Percentiles rank a stretch among this genome's conserved stretches.
These are phyloP conservation scores for Cinnamomum chago DNA, from an alignment of 164 flowering plant genomes.

Conservation along the genomic window DNA sequence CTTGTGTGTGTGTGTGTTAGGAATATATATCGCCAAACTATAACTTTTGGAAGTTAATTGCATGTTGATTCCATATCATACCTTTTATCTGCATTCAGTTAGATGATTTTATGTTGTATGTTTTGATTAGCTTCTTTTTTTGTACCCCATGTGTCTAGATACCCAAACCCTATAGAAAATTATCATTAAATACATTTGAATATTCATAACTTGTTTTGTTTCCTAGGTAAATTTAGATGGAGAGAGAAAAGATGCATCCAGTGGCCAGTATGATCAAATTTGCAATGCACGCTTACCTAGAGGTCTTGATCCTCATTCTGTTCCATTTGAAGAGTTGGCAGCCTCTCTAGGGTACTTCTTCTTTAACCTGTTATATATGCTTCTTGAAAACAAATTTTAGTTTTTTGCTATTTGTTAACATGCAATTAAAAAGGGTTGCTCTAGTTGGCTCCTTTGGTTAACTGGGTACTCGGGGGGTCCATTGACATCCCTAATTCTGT, in stretches of 20 bases:
- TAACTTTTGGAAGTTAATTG: no score
- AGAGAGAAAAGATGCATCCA: conserved; percentile 61
- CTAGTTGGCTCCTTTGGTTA: no score
- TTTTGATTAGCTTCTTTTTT: no score
- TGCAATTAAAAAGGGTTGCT: no score
- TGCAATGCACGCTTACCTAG: conserved; percentile 89
- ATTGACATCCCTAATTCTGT: no score
- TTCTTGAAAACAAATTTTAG: not conserved
- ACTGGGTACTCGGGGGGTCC: no score
- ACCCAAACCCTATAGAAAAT: not conserved
- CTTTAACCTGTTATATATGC: not conserved
- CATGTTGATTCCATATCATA: no score
- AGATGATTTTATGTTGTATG: no score
- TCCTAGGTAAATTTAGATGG: conserved; percentile 58
- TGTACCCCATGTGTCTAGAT: no score
- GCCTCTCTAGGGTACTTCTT: conserved; percentile 78
- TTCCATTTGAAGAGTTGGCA: conserved; percentile 88
- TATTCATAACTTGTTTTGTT: not conserved
- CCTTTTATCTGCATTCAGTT: no score
- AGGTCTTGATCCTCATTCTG: conserved; percentile 96
- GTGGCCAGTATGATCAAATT: conserved; percentile 77
- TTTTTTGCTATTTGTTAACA: not conserved
- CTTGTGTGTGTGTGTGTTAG: no score
- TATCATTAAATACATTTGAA: not conserved
- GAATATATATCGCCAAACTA: no score